These are phyloP conservation scores for Picochlorum costavermella DNA, from an alignment of 139 green algal species.

Conservation along the genomic window DNA sequence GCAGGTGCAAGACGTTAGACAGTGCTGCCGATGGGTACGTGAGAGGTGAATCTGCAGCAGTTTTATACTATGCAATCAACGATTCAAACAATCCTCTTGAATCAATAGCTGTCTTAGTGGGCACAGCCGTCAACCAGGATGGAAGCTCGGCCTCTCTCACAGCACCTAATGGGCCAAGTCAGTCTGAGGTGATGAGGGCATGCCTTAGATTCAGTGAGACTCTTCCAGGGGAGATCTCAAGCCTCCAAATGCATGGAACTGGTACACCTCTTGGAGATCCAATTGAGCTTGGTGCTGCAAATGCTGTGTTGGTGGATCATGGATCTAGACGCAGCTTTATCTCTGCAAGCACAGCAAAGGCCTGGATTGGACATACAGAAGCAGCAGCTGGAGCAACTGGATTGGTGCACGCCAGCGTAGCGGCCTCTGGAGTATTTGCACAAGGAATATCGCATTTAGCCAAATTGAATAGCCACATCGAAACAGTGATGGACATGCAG, in stretches of 20 bases:
- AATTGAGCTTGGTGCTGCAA: slow-evolving; percentile 42
- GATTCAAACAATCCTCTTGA: background rate
- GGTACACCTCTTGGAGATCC: slow-evolving; percentile 76
- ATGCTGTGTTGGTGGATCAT: slow-evolving; percentile 42
- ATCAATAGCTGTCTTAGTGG: slow-evolving; percentile 8
- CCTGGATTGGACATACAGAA: slow-evolving; percentile 70
- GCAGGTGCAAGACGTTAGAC: slow-evolving; percentile 80
- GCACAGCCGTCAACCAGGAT: slow-evolving; percentile 44
- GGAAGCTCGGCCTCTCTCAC: slow-evolving; percentile 41
- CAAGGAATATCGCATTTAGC: slow-evolving; percentile 31
- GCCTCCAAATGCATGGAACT: slow-evolving; percentile 62
- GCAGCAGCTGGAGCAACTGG: slow-evolving; percentile 60
- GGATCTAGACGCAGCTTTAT: slow-evolving; percentile 8
- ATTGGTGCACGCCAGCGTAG: slow-evolving; percentile 27
- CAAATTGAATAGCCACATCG: slow-evolving; percentile 23
- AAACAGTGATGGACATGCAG: slow-evolving; percentile 20
- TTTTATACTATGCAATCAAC: slow-evolving; percentile 22
- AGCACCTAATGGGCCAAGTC: slow-evolving; percentile 40
- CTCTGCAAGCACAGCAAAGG: slow-evolving; percentile 44
- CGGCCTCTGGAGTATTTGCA: slow-evolving; percentile 4
- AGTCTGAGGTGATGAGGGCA: slow-evolving; percentile 42
- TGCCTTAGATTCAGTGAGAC: slow-evolving; percentile 39
- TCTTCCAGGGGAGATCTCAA: slow-evolving; percentile 24
- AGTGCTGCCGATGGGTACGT: slow-evolving; percentile 73
- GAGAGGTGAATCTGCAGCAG: slow-evolving; percentile 52